Base-by-base conservation (phyloP, 2,329 filamentous ascomycete species). In the Zasmidium cellare region DNA sequence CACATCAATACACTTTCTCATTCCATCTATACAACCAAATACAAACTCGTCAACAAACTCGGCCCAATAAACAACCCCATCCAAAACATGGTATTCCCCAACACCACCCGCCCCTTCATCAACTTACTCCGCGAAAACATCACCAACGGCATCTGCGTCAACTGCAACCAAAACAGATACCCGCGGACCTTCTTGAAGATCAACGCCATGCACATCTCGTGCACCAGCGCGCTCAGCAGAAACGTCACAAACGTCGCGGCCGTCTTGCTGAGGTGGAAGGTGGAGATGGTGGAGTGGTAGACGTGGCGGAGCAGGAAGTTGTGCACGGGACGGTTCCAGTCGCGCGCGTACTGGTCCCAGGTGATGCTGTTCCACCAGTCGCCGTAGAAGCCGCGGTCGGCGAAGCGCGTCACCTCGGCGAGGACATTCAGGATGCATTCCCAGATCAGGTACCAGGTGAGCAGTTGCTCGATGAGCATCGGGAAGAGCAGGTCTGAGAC, bases 371-470 rank as follows among this genome's bases (percentile, higher is more conserved):
- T 81, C 81, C 80, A 82, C 62, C 64, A 66, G 48, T 62, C 61
- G 49, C 62, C 64, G 48, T 66, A 64, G 53, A 65, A 65, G 41
- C 63, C 63, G 19, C 63, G 59, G 70, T 92, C 90, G 3, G 89
- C 89, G 71, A 92, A 93, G 61, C 81, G 80, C 0, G 89, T 92
- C 55, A 92, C 71, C 73, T 93, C 90, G 3, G 89, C 90, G 20
- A 92, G 78, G 14, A 90, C 83, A 71, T 92, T 92, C 59, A 92
- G 77, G 23, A 79, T 71, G 60, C 79, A 81, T 65, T 81, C 79
- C 90, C 90, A 93, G 63, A 92, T 92, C 24, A 93, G 82, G 71
- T 92, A 92, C 87, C 89, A 93, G 0, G 85, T 82, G 57, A 91
- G 81, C 53, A 92, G 74, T 61, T 91, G 91, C 70, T 92, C 89